Base-by-base conservation (phyloP, 495 filamentous ascomycete genomes). In the Thozetella sp. region DNA sequence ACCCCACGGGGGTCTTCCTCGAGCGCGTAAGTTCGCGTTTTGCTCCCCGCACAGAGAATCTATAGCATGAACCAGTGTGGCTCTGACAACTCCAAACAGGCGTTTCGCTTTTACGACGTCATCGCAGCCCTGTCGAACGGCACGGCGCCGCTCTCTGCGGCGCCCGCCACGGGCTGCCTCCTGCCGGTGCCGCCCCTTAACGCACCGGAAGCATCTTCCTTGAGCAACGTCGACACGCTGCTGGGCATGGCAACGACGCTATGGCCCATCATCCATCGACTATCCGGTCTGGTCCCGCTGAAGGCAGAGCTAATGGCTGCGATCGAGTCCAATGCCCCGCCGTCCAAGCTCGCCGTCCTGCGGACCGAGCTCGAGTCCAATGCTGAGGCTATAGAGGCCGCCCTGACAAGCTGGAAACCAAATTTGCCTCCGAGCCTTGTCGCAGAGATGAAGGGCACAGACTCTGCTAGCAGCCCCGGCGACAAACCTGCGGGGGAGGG, bases 101-200 rank as follows among this genome's bases (percentile, higher is more conserved):
- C 84, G 2, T 88, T 88, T 57, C 78, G 84, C 4, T 88, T 86
- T 62, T 88, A 87, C 70, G 85, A 88, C 64, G 85, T 88, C 17
- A 85, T 87, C 20, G 78, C 84, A 10, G 85, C 85, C 6, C 71
- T 88, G 46, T 88, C 85, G n/a, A 77, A 86, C 45, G 85, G 84
- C 57, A 83, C 83, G 9, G 68, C 83, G 9, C 84, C 85, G 2
- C 73, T 86, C 51, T 82, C 80, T 11, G 76, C 72, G 2, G 80
- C 83, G 13, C 82, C 82, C 3, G 70, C 73, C 2, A 67, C 77
- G 11, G 74, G 74, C 23, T 75, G 76, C 43, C 72, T 80, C 2
- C 56, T 73, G 1, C 74, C 75, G 10, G 67, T 80, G 22, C 76
- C 80, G 6, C 80, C 85, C 2, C 69, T 83, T 20, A 72, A 76